Conservation (phyloP, 1,139 yeast genomes). For the Blastobotrys persicus region DNA sequence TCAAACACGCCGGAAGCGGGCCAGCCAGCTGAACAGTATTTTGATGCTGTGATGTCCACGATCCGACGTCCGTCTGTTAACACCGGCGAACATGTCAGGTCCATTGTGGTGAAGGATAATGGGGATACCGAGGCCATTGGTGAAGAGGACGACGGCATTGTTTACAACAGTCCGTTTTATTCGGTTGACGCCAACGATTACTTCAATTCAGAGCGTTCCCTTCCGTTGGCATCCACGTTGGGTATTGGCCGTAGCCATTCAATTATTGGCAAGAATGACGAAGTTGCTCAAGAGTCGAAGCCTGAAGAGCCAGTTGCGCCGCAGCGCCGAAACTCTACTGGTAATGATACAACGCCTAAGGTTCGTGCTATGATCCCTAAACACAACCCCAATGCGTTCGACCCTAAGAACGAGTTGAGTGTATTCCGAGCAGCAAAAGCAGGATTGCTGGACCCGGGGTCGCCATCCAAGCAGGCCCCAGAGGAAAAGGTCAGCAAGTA, state of each 20-base stretch:
- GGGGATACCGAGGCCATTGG: constrained; percentile 12
- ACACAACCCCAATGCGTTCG: constrained; percentile 14
- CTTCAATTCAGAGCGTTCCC: constrained; percentile 7
- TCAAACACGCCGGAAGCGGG: constrained; percentile 12
- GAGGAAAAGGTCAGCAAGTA: constrained; percentile 23
- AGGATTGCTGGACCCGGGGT: constrained; percentile 15
- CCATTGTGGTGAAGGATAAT: constrained; percentile 22
- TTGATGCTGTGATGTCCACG: constrained; percentile 23
- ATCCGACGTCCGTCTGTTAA: constrained; percentile 29
- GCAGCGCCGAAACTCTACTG: constrained; percentile 2
- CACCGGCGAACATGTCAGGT: constrained; percentile 32
- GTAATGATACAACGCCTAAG: constrained; percentile 2
- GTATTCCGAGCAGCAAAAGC: constrained; percentile 17
- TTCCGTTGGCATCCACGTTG: constrained; percentile 5
- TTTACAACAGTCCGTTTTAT: background rate
- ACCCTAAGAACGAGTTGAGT: constrained; percentile 19
- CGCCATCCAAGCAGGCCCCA: constrained; percentile 6
- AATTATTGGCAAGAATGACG: constrained; percentile 1
- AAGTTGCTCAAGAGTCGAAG: background rate
- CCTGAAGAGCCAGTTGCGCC: background rate
- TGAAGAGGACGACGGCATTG: constrained; percentile 15
- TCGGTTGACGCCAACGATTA: constrained; percentile 10
- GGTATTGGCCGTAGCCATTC: constrained; percentile 6
- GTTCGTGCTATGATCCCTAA: constrained; percentile 3
- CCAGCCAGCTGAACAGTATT: constrained; percentile 25